phyloP scores from a whole-genome alignment of 306 rosid species.

The Lathyrus aphaca region DNA sequence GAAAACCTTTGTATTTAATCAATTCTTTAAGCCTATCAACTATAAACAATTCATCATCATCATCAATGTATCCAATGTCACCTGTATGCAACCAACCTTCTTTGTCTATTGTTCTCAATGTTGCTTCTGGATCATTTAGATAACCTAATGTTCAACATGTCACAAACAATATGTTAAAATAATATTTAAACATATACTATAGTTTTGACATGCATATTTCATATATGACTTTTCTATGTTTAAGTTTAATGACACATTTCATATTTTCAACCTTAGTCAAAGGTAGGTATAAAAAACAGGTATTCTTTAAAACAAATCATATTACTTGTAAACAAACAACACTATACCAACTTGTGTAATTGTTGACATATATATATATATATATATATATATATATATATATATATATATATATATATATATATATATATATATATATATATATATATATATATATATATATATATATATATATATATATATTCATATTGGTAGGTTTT shows the following conservation, averaged over 20 bases:
- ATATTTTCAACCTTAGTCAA: slow-evolving; percentile 5
- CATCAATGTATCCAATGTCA: slow-evolving; percentile 41
- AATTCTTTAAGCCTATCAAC: slow-evolving; percentile 45
- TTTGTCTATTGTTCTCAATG: slow-evolving; percentile 38
- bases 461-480: slow-evolving; percentile 10
- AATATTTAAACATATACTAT: too few relatives aligned
- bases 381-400: background rate
- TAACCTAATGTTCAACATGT: slow-evolving; percentile 30
- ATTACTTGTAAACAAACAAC: background rate
- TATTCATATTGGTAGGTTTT: background rate
- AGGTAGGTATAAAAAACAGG: background rate
- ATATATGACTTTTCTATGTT: background rate
- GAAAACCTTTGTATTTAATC: slow-evolving; percentile 46
- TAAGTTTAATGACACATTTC: slow-evolving; percentile 10
- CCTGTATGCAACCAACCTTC: slow-evolving; percentile 48
- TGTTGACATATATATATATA: background rate
- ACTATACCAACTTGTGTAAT: background rate
- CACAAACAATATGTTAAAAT: background rate
- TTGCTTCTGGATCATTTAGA: slow-evolving; percentile 41
- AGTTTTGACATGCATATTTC: background rate
- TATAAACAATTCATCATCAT: slow-evolving; percentile 43
- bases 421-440: background rate
- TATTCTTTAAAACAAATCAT: too few relatives aligned
- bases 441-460: slow-evolving; percentile 9
- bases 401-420: background rate